A percentile compares a stretch with the other conserved stretches of the same genome.
Conservation (phyloP, 345 rosid genomes). For the Schrenkiella parvula region DNA sequence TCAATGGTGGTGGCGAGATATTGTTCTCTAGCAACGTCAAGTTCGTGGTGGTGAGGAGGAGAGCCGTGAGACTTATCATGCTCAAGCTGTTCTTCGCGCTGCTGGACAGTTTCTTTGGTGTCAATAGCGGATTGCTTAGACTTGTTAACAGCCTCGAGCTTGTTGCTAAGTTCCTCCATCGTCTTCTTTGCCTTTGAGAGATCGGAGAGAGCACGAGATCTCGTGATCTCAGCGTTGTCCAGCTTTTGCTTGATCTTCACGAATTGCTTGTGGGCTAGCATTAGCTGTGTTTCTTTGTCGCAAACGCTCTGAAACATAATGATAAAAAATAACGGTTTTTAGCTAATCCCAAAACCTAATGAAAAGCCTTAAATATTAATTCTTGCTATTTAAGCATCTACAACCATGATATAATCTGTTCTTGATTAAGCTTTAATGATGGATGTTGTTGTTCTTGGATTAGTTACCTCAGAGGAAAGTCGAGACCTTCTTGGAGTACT, state of each 20-base stretch:
- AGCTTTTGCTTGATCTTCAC: slow-evolving; percentile 41
- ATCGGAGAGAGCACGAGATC: slow-evolving; percentile 43
- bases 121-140: slow-evolving; percentile 44
- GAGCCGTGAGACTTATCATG: slow-evolving; percentile 42
- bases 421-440: neutral
- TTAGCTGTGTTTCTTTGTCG: slow-evolving; percentile 60
- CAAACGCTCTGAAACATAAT: slow-evolving; percentile 40
- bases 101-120: slow-evolving; percentile 45
- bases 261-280: slow-evolving; percentile 45
- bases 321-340: neutral
- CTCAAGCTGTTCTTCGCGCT: slow-evolving; percentile 56
- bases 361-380: neutral
- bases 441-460: neutral
- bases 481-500: slow-evolving; percentile 37
- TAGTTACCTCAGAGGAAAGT: slow-evolving; percentile 45
- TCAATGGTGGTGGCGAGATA: slow-evolving; percentile 44
- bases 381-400: neutral
- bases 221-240: slow-evolving; percentile 41
- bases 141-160: slow-evolving; percentile 34
- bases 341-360: neutral
- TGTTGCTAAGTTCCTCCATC: slow-evolving; percentile 40
- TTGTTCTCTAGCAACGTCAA: slow-evolving; percentile 54
- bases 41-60: slow-evolving; percentile 42
- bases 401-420: neutral
- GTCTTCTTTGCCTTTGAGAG: slow-evolving; percentile 50